Base-by-base conservation (phyloP, 495 filamentous ascomycete species). In the Rostrohypoxylon terebratum region DNA sequence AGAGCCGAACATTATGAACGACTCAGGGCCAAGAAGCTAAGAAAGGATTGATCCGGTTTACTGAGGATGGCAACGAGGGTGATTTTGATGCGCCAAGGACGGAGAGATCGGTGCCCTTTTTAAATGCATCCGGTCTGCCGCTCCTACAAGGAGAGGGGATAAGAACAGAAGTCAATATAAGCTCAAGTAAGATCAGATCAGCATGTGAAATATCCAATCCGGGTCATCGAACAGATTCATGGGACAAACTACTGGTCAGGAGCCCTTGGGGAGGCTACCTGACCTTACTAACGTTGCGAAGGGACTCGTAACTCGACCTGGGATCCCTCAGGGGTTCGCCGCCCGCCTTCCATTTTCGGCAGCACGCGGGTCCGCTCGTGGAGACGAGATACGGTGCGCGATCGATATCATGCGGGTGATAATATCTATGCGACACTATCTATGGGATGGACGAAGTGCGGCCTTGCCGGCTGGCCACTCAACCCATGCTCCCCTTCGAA, bases 1-100 rank as follows among this genome's bases (percentile, higher is more conserved):
- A 23, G 50, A 65, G 63, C 68, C 73, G 51, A 76, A 75, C 76
- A 78, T 77, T 62, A 59, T 71, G 65, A 58, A 9, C 34, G 11
- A 38, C 9, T 13, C 7, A 38, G 34, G 34, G 40, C 55, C 50
- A 54, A 48, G n/a, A 59, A 13, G 40, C 55, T 54, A 54, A 48
- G n/a, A 59, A 13, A 18, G 38, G 4, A 50, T 3, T 20, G 45
- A 33, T 31, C 33, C 45, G 18, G 21, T 48, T 53, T 25, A 31
- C 23, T 28, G 48, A 28, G 48, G 48, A 53, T 53, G 13, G 48
- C 14, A 28, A 59, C 38, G 61, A 18, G 45, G n/a, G 36, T 34
- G 44, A 23, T 13, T 42, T 64, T 48, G 23, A 25, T 23, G 38
- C 45, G 14, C 57, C 42, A 20, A 66, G 3, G 40, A 47, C 57